These are phyloP conservation scores for Cicer pinnatifidum DNA, from an alignment of 306 rosid species.

Conservation along the genomic window DNA sequence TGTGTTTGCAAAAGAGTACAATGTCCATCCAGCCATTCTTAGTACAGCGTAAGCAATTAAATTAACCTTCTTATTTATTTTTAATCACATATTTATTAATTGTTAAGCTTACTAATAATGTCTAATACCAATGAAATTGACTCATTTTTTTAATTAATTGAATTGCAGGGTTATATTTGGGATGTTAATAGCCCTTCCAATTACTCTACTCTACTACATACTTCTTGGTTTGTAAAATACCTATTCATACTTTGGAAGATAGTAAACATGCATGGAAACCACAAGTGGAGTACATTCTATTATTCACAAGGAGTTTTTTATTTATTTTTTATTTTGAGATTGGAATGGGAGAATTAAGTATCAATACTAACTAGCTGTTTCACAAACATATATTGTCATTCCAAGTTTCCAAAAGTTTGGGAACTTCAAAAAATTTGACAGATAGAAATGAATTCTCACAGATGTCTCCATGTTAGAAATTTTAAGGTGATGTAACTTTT, in stretches of 20 bases:
- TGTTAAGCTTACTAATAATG: background rate
- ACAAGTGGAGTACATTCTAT: slow-evolving; percentile 1
- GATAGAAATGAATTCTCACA: slow-evolving; percentile 26
- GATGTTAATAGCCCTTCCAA: slow-evolving; percentile 64
- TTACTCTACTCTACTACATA: slow-evolving; percentile 61
- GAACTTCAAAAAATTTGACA: slow-evolving; percentile 43
- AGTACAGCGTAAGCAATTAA: slow-evolving; percentile 74
- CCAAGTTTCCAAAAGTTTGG: slow-evolving; percentile 50
- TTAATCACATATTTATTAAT: background rate
- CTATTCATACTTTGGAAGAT: slow-evolving; percentile 28
- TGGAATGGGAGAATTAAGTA: background rate
- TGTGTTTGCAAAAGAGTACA: slow-evolving; percentile 96
- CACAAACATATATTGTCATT: slow-evolving; percentile 39
- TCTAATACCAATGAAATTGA: background rate
- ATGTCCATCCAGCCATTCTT: slow-evolving; percentile 91
- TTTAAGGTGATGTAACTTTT: slow-evolving; percentile 44
- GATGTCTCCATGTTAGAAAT: slow-evolving; percentile 15
- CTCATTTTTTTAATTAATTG: background rate
- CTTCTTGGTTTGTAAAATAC: slow-evolving; percentile 53
- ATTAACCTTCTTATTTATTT: background rate
- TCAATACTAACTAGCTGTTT: slow-evolving; percentile 35
- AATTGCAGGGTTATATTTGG: slow-evolving; percentile 65
- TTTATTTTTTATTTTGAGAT: background rate
- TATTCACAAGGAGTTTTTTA: slow-evolving; percentile 32
- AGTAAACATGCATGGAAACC: slow-evolving; percentile 31